These are phyloP conservation scores for Saccharomycopsis sp. DNA, from an alignment of 805 yeast genomes.

Conservation along the genomic window DNA sequence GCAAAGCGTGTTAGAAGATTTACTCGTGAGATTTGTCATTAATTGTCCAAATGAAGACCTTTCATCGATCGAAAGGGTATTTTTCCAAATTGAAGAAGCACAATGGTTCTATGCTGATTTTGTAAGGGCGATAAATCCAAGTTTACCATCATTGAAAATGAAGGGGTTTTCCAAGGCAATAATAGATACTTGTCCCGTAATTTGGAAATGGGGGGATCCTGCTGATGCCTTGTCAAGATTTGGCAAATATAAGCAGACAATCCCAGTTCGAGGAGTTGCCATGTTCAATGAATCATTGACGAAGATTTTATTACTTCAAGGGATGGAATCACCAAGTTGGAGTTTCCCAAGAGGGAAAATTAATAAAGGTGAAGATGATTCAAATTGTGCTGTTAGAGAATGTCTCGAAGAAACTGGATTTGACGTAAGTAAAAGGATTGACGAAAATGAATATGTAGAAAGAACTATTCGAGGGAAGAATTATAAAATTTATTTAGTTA, in stretches of 20 bases:
- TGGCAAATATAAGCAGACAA: conserved; percentile 76
- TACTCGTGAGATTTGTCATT: conserved; percentile 80
- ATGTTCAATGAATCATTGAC: conserved; percentile 64
- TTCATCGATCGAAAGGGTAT: conserved; percentile 66
- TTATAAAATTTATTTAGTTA: conserved; percentile 71
- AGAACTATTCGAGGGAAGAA: conserved; percentile 78
- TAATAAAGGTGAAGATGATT: conserved; percentile 84
- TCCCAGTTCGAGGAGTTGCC: conserved; percentile 96
- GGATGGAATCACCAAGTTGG: conserved; percentile 80
- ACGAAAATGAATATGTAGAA: conserved; percentile 70
- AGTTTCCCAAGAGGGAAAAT: conserved; percentile 97
- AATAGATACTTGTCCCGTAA: conserved; percentile 60
- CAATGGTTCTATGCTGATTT: conserved; percentile 96
- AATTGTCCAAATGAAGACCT: conserved; percentile 91
- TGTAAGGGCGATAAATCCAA: conserved; percentile 61
- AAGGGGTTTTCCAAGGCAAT: conserved; percentile 65
- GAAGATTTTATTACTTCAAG: conserved; percentile 74
- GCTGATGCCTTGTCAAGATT: conserved; percentile 68
- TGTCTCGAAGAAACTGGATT: conserved; percentile 91
- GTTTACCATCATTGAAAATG: conserved; percentile 71
- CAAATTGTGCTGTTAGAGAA: conserved; percentile 86
- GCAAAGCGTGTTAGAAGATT: conserved; percentile 74
- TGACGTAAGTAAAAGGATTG: conserved; percentile 62
- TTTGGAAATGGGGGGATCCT: conserved; percentile 83
- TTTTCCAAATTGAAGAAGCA: conserved; percentile 95